Percentiles rank a stretch among this genome's conserved stretches.
Evolutionary conservation across 1,284 basidiomycete species (phyloP).

Genomic region (Pyrrhoderma lamaoense): DNA sequence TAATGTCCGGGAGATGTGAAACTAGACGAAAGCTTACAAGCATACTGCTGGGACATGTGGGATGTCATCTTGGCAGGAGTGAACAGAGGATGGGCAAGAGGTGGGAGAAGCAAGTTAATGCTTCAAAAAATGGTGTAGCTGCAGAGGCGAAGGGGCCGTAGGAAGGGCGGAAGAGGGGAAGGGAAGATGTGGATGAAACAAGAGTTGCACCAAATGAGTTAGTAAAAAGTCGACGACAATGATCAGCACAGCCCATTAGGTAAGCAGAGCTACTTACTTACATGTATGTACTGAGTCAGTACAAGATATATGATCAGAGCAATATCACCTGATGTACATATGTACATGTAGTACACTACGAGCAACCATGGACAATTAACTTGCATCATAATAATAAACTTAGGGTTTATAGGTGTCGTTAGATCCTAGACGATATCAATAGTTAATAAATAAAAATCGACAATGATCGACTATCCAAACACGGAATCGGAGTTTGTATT

Average conservation of each 20-base stretch:
- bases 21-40: conserved; percentile 11
- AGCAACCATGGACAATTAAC: too few relatives aligned
- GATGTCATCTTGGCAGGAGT: conserved; percentile 18
- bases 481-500: conserved; percentile 10
- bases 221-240: too few relatives aligned
- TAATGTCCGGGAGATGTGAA: neutral
- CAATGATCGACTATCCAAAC: too few relatives aligned
- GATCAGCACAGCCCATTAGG: neutral
- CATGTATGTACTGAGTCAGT: too few relatives aligned
- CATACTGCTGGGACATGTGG: conserved; percentile 18
- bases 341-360: too few relatives aligned
- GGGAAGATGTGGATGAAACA: conserved; percentile 7
- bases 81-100: conserved; percentile 25
- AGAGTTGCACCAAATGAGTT: neutral
- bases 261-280: too few relatives aligned
- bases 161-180: conserved; percentile 1
- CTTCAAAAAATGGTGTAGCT: conserved; percentile 35
- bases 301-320: too few relatives aligned
- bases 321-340: too few relatives aligned
- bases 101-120: conserved; percentile 72
- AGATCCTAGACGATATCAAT: too few relatives aligned
- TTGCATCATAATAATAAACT: too few relatives aligned
- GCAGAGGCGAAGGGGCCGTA: neutral
- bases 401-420: too few relatives aligned
- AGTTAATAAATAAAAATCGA: too few relatives aligned